Conservation (phyloP, 148 eudicot species). For the Rhododendron ferrugineum region DNA sequence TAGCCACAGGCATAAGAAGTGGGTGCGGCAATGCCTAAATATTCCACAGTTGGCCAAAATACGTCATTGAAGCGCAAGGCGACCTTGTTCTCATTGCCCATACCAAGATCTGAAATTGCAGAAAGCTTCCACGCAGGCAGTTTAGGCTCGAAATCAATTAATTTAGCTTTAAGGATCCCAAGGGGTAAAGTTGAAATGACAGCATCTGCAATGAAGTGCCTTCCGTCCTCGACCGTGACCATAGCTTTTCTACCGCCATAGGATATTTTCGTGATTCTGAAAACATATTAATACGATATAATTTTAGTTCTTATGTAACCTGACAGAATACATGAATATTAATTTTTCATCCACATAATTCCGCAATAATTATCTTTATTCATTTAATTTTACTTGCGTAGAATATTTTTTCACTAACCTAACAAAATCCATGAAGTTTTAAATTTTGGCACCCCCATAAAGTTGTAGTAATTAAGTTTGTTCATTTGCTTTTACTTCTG, state of each 20-base stretch:
- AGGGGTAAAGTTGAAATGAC: constrained; percentile 87
- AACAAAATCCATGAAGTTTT: background rate
- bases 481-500: background rate
- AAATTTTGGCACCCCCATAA: background rate
- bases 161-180: constrained; percentile 80
- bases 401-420: background rate
- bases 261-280: constrained; percentile 73
- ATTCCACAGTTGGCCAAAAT: constrained; percentile 91
- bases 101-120: constrained; percentile 94
- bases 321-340: background rate
- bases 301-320: background rate
- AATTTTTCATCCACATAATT: background rate
- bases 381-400: background rate
- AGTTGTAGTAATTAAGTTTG: background rate
- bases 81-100: constrained; percentile 95
- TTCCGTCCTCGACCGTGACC: constrained; percentile 57
- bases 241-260: constrained; percentile 57
- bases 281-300: background rate
- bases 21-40: constrained; percentile 78
- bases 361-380: background rate
- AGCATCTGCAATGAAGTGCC: constrained; percentile 71
- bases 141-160: constrained; percentile 81
- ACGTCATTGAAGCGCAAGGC: constrained; percentile 69
- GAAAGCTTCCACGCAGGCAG: constrained; percentile 85
- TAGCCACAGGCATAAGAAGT: constrained; percentile 91